Conservation (phyloP, 306 rosid genomes). For the Trichosanthes cucumerina region DNA sequence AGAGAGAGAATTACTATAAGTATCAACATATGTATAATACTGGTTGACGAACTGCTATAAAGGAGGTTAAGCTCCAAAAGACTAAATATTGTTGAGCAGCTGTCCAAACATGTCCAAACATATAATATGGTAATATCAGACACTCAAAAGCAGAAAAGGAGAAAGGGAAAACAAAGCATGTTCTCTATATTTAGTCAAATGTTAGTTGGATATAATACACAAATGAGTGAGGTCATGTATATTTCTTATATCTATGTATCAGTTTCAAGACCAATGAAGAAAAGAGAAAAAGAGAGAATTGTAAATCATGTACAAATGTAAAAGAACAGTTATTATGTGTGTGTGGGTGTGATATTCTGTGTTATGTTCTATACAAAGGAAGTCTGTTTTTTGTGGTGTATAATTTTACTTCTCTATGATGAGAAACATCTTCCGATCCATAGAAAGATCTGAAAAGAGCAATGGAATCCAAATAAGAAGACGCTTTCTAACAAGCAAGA, state of each 20-base stretch:
- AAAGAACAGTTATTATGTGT: background rate
- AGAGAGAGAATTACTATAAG: no score
- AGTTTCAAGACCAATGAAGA: background rate
- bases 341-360: background rate
- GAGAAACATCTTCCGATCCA: background rate
- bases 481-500: background rate
- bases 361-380: background rate
- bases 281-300: background rate
- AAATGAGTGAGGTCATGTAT: background rate
- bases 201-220: background rate
- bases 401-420: background rate
- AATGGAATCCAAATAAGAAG: background rate
- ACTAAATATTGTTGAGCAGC: no score
- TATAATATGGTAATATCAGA: no score
- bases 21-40: no score
- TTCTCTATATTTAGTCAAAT: background rate
- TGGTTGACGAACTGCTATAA: no score
- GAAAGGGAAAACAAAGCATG: background rate
- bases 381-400: background rate
- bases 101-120: no score
- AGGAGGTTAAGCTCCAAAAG: no score
- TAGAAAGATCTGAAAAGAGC: background rate
- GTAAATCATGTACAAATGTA: slow-evolving; percentile 2
- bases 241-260: background rate
- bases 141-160: background rate